These are phyloP conservation scores for Phytopythium sindhum DNA, from an alignment of 352 stramenopile species.

Conservation along the genomic window DNA sequence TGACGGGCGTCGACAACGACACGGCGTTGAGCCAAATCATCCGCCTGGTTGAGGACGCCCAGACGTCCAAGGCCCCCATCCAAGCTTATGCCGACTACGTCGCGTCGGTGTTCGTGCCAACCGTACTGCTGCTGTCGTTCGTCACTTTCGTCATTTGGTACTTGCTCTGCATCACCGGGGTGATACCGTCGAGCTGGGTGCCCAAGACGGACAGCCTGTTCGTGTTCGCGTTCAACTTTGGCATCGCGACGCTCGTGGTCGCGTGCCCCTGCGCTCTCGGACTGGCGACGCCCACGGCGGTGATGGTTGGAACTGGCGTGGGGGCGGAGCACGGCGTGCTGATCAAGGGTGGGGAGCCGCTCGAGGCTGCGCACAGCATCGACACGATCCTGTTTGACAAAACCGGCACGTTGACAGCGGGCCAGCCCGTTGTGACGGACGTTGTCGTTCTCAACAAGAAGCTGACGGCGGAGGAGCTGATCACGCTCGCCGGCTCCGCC, in stretches of 20 bases:
- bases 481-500: conserved; percentile 87
- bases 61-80: conserved; percentile 97
- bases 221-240: conserved; percentile 97
- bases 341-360: conserved; percentile 96
- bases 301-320: conserved; percentile 98
- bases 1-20: conserved; percentile 91
- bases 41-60: conserved; percentile 97
- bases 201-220: conserved; percentile 73
- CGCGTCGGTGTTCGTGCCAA: conserved; percentile 94
- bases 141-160: conserved; percentile 97
- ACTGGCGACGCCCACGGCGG: conserved; percentile 96
- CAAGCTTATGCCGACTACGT: conserved; percentile 97
- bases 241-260: conserved; percentile 97
- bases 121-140: conserved; percentile 91
- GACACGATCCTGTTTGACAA: conserved; percentile 99
- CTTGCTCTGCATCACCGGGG: conserved; percentile 50
- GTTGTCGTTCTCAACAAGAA: conserved; percentile 79
- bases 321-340: conserved; percentile 96
- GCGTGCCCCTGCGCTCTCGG: conserved; percentile 98
- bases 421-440: conserved; percentile 86
- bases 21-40: conserved; percentile 97
- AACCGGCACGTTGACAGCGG: conserved; percentile 97
- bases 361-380: conserved; percentile 91
- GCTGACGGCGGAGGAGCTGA: conserved; percentile 76
- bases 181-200: conserved; percentile 69